Conservation (phyloP, 1,284 basidiomycete species). For the Irpex sp. region DNA sequence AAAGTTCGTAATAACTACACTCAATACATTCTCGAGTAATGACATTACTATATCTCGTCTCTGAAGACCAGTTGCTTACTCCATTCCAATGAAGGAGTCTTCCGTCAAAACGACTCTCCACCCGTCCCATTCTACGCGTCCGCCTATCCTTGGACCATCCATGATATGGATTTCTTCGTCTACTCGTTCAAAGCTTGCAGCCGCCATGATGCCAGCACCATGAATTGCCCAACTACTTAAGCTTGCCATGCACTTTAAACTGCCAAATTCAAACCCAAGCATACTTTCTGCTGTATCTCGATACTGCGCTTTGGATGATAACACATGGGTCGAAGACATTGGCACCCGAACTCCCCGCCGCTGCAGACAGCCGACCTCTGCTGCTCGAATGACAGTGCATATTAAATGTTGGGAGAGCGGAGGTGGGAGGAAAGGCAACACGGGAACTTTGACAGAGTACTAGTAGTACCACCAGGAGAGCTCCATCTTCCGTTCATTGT, state of each 20-base stretch:
- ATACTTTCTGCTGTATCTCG: constrained; percentile 10
- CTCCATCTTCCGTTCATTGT: constrained; percentile 76
- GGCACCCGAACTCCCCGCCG: constrained; percentile 8
- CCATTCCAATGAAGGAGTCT: neutral
- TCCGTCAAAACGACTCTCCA: neutral
- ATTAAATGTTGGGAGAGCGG: neutral
- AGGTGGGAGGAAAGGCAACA: neutral
- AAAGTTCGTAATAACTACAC: neutral
- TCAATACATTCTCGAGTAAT: neutral
- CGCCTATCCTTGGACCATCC: constrained; percentile 1
- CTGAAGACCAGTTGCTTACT: neutral
- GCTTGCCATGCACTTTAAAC: constrained; percentile 16
- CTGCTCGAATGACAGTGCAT: neutral
- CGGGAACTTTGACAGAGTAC: constrained; percentile 64
- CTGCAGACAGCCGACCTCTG: neutral
- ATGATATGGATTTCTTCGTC: neutral
- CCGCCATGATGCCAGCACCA: constrained; percentile 15
- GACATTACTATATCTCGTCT: neutral
- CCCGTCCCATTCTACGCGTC: constrained; percentile 2
- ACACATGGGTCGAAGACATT: constrained; percentile 14
- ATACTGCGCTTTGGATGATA: constrained; percentile 8
- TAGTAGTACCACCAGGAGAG: constrained; percentile 65
- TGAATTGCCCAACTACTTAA: constrained; percentile 14
- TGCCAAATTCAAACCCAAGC: constrained; percentile 18
- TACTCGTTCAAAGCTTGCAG: constrained; percentile 4